A percentile compares a stretch with the other conserved stretches of the same genome.
Conservation (phyloP, 1,284 basidiomycete genomes). For the Puccinia polysora region DNA sequence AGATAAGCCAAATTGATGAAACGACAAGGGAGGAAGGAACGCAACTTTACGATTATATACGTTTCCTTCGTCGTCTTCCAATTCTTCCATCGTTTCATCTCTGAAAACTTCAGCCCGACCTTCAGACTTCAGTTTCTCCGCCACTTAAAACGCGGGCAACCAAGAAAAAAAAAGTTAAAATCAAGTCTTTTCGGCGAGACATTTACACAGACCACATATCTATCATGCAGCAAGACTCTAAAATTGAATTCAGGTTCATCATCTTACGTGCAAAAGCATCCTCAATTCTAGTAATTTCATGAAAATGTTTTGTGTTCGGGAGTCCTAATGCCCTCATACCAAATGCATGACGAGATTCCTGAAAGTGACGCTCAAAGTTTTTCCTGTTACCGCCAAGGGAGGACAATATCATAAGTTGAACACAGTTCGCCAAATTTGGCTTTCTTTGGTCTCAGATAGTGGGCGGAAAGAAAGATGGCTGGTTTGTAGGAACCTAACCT, state of each 20-base stretch:
- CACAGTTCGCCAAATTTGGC: constrained; percentile 20
- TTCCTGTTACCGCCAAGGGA: too few species aligned
- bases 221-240: too few species aligned
- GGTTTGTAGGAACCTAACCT: constrained; percentile 58
- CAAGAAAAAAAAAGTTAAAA: too few species aligned
- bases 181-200: too few species aligned
- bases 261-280: constrained; percentile 84
- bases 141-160: too few species aligned
- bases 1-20: not conserved
- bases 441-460: not conserved
- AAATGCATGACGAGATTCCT: constrained; percentile 93
- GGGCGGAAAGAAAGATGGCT: not conserved
- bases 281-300: constrained; percentile 93
- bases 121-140: constrained; percentile 90
- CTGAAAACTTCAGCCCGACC: constrained; percentile 83
- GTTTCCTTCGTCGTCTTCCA: constrained; percentile 94
- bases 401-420: constrained; percentile 42
- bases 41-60: constrained; percentile 62
- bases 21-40: not conserved
- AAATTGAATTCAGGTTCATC: too few species aligned
- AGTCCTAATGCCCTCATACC: constrained; percentile 96
- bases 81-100: constrained; percentile 89
- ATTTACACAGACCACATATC: too few species aligned
- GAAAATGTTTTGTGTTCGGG: constrained; percentile 98
- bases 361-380: constrained; percentile 88